Evolutionary conservation across 768 basidiomycete species (phyloP).

Genomic region (Daedaleopsis sinensis): DNA sequence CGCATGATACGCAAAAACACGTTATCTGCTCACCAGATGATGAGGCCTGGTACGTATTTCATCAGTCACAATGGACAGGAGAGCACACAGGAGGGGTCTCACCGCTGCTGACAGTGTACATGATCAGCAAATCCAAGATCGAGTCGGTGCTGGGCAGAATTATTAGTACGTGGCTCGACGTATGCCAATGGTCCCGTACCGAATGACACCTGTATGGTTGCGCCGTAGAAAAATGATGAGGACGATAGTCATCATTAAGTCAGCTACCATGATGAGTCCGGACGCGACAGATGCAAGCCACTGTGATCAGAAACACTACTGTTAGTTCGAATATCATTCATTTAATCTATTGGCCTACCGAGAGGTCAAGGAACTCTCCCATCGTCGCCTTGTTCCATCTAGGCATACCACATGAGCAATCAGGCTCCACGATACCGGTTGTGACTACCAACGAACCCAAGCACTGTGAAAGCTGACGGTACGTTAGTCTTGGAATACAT

Average conservation of each 20-base stretch:
- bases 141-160: conserved; percentile 4
- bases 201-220: conserved; percentile 1
- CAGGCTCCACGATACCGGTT: no score
- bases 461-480: neutral
- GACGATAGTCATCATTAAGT: conserved; percentile 6
- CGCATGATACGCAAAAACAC: neutral
- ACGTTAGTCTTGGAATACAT: neutral
- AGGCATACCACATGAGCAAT: neutral
- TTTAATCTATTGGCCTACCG: neutral
- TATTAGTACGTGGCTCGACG: neutral
- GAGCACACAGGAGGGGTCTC: neutral
- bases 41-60: neutral
- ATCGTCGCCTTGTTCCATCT: neutral
- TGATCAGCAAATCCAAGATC: conserved; percentile 4
- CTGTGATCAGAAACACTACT: neutral
- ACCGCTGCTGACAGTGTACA: conserved; percentile 12
- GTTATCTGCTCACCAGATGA: neutral
- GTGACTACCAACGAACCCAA: neutral
- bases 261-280: conserved; percentile 1
- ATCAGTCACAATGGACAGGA: no score
- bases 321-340: neutral
- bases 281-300: conserved; percentile 2
- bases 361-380: neutral
- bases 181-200: neutral
- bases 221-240: conserved; percentile 7